Base-by-base conservation (phyloP, 164 flowering plant species). In the Macadamia tetraphylla region DNA sequence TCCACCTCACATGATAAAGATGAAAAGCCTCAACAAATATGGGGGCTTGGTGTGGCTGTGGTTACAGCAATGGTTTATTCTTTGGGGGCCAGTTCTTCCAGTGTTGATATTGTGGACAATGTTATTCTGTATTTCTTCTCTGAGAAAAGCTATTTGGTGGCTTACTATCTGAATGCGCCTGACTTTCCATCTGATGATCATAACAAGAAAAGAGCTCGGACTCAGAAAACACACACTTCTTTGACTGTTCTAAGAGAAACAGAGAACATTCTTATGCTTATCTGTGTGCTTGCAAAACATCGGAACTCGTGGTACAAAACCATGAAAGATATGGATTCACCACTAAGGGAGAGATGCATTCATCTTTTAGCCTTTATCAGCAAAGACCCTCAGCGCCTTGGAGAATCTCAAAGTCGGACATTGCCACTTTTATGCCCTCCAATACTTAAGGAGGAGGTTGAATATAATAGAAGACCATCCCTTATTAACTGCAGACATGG, bases 321-420 rank as follows among this genome's bases (percentile, higher is more conserved):
- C 66, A 82, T 85, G 87, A 87, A 82, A 77, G 88, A 82, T 62
- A 73, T 76, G 75, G 91, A 89, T 75, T 85, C 97, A 63, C 81
- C 81, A 58, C 71, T 92, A 42, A 76, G 97, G 73, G 99, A 92
- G 78, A 90, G 73, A 74, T 72, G 84, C 72, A 90, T 94, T 70
- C 99, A 94, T 83, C 86, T 94, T 30, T 84, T 94, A 58, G 94
- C 97, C 62, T 92, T 88, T 73, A 83, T 94, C 55, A 90, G 97
- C 79, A 76, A 83, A 51, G 96, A 86, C 66, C 76, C 74, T 71
- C 96, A 82, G 67, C 81, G 80, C 44, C 56, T 72, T 60, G 87
- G 88, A 65, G 95, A 90, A 64, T 79, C 82, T 64, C 70, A 82
- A 18, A 46, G 76, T 63, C 78, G 80, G 71, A 71, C 64, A 60